Base-by-base conservation (phyloP, 2,329 filamentous ascomycete species). In the Epichloe festucae region DNA sequence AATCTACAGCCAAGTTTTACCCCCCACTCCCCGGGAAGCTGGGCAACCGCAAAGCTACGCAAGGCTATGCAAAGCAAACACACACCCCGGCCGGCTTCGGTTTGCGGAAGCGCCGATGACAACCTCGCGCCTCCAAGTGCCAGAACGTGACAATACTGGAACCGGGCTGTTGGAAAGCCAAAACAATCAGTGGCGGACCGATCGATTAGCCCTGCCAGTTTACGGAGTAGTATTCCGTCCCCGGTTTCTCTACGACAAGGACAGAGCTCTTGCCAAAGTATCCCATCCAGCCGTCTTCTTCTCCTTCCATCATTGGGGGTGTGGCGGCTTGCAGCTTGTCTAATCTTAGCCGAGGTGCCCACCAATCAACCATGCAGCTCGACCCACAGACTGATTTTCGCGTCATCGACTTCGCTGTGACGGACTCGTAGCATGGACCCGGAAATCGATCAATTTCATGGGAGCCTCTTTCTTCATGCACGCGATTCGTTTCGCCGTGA, bases 331-430 rank as follows among this genome's bases (percentile, higher is more conserved):
- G 17, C 19, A 36, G 46, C 47, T 21, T n/a, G 39, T 21, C 47
- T 39, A 41, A 42, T 42, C 47, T 49, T 23, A 39, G 47, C 47
- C 38, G 11, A 42, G 41, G 52, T 49, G 49, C 46, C 50, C 45
- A 52, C 46, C 48, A 50, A 52, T 53, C 50, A 58, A 52, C 51
- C 60, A 53, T 58, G 54, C 55, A 54, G 52, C 57, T 59, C 49
- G 53, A 54, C 57, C 54, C 50, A 44, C 48, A 40, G 44, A 39
- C 48, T 46, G 48, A 46, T 43, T 44, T 58, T 59, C 65, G 63
- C 64, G 64, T 66, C 64, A 66, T 66, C 62, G 63, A 65, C 57
- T 59, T 59, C 55, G 54, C 52, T 53, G 54, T 23, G 14, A 31
- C 31, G 31, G 1, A 31, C 31, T 31, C 15, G 10, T 44, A 4